Evolutionary conservation across 164 flowering plant genomes (phyloP).

Genomic region (Pachysandra terminalis): DNA sequence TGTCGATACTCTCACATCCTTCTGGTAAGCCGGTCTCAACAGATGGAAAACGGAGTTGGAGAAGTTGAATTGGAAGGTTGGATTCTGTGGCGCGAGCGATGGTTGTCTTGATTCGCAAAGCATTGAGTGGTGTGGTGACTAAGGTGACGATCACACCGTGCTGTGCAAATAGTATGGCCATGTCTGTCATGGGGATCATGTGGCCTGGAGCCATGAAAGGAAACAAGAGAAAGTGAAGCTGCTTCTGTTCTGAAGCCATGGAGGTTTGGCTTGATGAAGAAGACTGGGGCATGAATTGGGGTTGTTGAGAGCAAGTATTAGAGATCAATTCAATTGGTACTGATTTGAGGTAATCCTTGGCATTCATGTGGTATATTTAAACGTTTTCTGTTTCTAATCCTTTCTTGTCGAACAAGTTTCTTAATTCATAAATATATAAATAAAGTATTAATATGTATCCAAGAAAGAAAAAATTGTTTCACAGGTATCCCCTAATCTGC

Average conservation of each 20-base stretch:
- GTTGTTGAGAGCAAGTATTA: too few species aligned
- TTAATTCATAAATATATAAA: too few species aligned
- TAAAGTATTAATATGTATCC: too few species aligned
- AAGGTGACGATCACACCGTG: constrained; percentile 37
- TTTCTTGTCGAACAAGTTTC: too few species aligned
- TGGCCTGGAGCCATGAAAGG: constrained; percentile 31
- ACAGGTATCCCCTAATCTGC: too few species aligned
- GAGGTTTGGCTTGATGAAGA: not conserved
- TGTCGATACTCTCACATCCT: constrained; percentile 53
- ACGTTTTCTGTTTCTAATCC: too few species aligned
- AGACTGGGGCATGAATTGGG: too few species aligned
- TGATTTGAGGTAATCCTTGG: too few species aligned
- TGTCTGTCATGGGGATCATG: constrained; percentile 50
- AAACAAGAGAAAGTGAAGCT: constrained; percentile 21
- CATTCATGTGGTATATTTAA: too few species aligned
- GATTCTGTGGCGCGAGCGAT: constrained; percentile 20
- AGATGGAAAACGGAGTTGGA: constrained; percentile 27
- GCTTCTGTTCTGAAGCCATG: constrained; percentile 5
- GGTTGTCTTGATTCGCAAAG: constrained; percentile 16
- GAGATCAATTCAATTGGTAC: too few species aligned
- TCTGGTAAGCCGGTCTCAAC: constrained; percentile 43
- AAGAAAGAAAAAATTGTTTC: too few species aligned
- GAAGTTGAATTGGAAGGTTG: constrained; percentile 26
- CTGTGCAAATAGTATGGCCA: constrained; percentile 42
- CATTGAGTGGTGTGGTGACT: constrained; percentile 48